Evolutionary conservation across 1,284 basidiomycete species (phyloP).

Genomic region (Thecaphora thlaspeos): DNA sequence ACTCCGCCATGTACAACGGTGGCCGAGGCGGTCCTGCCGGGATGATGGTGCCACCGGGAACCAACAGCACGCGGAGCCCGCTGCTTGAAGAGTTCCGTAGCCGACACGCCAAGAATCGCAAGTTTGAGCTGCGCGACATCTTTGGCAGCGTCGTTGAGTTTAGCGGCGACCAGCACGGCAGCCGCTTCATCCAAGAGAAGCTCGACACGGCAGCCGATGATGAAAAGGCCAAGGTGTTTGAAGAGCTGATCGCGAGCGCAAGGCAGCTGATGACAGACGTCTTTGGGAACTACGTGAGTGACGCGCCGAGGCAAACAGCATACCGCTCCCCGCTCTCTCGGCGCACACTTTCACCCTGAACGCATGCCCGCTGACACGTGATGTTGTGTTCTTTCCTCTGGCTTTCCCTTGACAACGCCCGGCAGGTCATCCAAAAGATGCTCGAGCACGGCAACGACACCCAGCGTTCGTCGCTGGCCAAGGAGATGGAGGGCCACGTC

Average conservation of each 20-base stretch:
- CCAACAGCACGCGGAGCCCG: constrained; percentile 17
- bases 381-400: not conserved
- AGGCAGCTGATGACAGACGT: constrained; percentile 85
- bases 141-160: constrained; percentile 86
- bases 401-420: too few relatives aligned
- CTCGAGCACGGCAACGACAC: constrained; percentile 80
- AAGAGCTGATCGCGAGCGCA: constrained; percentile 82
- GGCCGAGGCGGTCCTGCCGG: too few relatives aligned
- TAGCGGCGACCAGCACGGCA: constrained; percentile 85
- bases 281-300: constrained; percentile 82
- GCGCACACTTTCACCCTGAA: too few relatives aligned
- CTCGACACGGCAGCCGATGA: constrained; percentile 68
- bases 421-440: constrained; percentile 77
- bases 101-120: constrained; percentile 31
- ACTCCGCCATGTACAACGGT: too few relatives aligned
- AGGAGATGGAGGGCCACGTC: constrained; percentile 77
- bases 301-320: too few relatives aligned
- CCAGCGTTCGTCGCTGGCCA: constrained; percentile 68
- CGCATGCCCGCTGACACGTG: too few relatives aligned
- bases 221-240: constrained; percentile 67
- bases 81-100: constrained; percentile 49
- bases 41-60: too few relatives aligned
- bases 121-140: constrained; percentile 69
- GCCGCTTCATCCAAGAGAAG: constrained; percentile 63
- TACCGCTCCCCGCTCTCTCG: too few relatives aligned